Percentiles rank a stretch among this genome's conserved stretches.
phyloP scores from a whole-genome alignment of 441 rosid genomes.

The Isatis lusitanica region DNA sequence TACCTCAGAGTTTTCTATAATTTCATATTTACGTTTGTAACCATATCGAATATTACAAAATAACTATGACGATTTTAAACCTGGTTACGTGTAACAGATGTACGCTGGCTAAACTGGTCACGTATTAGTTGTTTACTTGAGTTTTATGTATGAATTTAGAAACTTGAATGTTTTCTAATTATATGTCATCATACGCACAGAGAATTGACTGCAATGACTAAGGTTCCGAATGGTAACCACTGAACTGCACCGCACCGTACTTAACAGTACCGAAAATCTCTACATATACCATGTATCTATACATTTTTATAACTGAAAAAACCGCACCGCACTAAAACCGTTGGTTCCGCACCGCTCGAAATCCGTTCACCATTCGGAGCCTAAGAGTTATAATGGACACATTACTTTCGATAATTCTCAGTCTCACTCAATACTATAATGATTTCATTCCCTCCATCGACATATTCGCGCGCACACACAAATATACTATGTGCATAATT shows the following conservation, averaged over 20 bases:
- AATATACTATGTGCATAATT: background rate
- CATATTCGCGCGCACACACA: background rate
- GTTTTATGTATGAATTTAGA: background rate
- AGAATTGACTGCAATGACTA: conserved; percentile 19
- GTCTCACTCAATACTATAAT: background rate
- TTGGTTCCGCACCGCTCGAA: too few species aligned
- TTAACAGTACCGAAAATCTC: too few species aligned
- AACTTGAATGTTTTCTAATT: background rate
- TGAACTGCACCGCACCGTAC: too few species aligned
- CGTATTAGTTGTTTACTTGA: background rate
- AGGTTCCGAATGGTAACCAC: too few species aligned
- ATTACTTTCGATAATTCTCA: conserved; percentile 9
- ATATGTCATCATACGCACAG: background rate
- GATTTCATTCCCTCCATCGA: background rate
- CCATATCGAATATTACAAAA: too few species aligned
- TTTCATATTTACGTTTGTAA: too few species aligned
- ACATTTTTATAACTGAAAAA: too few species aligned
- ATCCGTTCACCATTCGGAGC: too few species aligned
- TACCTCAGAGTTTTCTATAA: background rate
- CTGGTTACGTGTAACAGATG: background rate
- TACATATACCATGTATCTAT: too few species aligned
- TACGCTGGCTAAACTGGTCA: background rate
- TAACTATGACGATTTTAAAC: background rate
- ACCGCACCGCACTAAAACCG: too few species aligned
- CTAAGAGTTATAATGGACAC: conserved; percentile 16